A percentile compares a stretch with the other conserved stretches of the same genome.
These are phyloP conservation scores for Cornus controversa DNA, from an alignment of 148 eudicot species.

Conservation along the genomic window DNA sequence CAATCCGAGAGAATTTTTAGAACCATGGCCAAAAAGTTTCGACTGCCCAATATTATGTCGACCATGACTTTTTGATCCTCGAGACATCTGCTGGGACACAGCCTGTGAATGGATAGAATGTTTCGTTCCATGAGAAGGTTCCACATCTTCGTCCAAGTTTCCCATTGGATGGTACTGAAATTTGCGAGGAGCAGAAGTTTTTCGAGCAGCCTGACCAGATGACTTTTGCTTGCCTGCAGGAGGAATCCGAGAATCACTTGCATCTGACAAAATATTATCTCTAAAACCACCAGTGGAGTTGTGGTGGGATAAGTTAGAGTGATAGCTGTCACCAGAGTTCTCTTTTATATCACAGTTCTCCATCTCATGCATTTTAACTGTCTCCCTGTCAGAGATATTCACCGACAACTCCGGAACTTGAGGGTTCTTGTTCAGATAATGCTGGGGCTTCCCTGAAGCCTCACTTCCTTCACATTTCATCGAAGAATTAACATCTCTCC, in stretches of 20 bases:
- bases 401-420: constrained; percentile 44
- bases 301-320: constrained; percentile 28
- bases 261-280: constrained; percentile 51
- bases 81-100: constrained; percentile 30
- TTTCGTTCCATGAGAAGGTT: constrained; percentile 40
- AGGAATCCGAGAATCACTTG: constrained; percentile 43
- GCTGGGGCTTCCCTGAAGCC: constrained; percentile 30
- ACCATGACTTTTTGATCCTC: constrained; percentile 24
- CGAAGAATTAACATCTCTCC: constrained; percentile 52
- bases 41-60: constrained; percentile 33
- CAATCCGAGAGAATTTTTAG: constrained; percentile 24
- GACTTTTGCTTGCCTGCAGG: constrained; percentile 47
- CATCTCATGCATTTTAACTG: constrained; percentile 39
- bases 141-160: constrained; percentile 64
- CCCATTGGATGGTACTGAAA: constrained; percentile 95
- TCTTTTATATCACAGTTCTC: constrained; percentile 43
- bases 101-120: constrained; percentile 29
- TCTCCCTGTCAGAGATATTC: constrained; percentile 37
- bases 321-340: constrained; percentile 52
- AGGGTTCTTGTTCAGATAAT: constrained; percentile 34
- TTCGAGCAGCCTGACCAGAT: constrained; percentile 41
- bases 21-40: constrained; percentile 32
- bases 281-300: constrained; percentile 37
- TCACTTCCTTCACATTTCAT: constrained; percentile 37
- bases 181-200: constrained; percentile 47